Evolutionary conservation across 192 early-diverging fungal genomes (phyloP).

Genomic region (Phycomyces blakesleeanus): DNA sequence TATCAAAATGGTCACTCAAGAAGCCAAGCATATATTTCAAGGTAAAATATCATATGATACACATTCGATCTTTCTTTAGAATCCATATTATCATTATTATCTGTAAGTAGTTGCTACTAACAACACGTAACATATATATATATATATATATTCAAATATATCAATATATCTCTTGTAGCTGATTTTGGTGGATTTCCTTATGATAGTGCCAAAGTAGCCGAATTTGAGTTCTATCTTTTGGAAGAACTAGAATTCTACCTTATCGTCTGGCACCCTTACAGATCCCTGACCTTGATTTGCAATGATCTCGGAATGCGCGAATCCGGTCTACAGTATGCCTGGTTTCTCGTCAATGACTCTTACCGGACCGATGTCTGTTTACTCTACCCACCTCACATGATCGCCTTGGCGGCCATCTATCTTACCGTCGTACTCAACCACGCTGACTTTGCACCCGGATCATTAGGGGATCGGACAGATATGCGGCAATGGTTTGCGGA

Average conservation of each 20-base stretch:
- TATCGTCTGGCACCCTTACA: slow-evolving; percentile 87
- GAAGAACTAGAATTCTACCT: slow-evolving; percentile 90
- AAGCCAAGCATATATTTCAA: slow-evolving; percentile 44
- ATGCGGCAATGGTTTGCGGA: slow-evolving; percentile 79
- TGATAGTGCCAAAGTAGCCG: slow-evolving; percentile 75
- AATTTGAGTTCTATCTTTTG: slow-evolving; percentile 88
- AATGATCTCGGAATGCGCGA: slow-evolving; percentile 50
- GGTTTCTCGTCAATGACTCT: slow-evolving; percentile 80
- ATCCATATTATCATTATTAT: no score
- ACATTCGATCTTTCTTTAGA: background rate
- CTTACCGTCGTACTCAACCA: slow-evolving; percentile 58
- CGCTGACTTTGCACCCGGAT: slow-evolving; percentile 36
- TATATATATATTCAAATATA: background rate
- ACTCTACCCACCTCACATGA: slow-evolving; percentile 86
- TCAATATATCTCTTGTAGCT: slow-evolving; percentile 2
- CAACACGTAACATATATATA: background rate
- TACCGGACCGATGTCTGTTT: slow-evolving; percentile 76
- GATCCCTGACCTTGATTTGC: slow-evolving; percentile 58
- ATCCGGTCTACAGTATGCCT: slow-evolving; percentile 57
- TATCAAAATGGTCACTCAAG: slow-evolving; percentile 53
- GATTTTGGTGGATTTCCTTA: slow-evolving; percentile 59
- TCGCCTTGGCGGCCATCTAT: slow-evolving; percentile 79
- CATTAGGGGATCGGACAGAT: slow-evolving; percentile 48
- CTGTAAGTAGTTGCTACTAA: no score
- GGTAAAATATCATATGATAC: slow-evolving; percentile 8